Evolutionary conservation across 345 rosid genomes (phyloP).

Genomic region (Gossypium herbaceum): DNA sequence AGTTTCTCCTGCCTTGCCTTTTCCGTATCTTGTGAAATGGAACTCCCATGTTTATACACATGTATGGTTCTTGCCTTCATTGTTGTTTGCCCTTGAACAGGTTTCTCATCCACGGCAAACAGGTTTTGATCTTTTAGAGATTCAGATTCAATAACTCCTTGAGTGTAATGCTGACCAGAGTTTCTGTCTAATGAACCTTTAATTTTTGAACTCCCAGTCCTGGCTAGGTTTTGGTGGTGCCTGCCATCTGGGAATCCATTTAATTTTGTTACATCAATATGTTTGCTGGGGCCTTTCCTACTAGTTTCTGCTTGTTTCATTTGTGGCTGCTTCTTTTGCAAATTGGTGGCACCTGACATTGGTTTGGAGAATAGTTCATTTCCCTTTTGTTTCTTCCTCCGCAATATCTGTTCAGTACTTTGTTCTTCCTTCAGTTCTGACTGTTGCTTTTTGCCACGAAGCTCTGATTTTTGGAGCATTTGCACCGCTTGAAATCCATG

Average conservation of each 20-base stretch:
- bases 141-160: constrained; percentile 25
- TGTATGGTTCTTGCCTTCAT: constrained; percentile 29
- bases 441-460: constrained; percentile 23
- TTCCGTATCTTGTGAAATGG: constrained; percentile 32
- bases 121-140: constrained; percentile 15
- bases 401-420: constrained; percentile 28
- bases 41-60: constrained; percentile 26
- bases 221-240: constrained; percentile 19
- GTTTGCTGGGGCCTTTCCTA: constrained; percentile 32
- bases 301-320: constrained; percentile 29
- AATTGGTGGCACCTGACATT: constrained; percentile 20
- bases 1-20: constrained; percentile 31
- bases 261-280: constrained; percentile 20
- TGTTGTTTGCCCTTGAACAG: constrained; percentile 18
- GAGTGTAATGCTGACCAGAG: constrained; percentile 15
- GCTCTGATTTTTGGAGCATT: constrained; percentile 23
- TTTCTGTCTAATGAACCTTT: constrained; percentile 23
- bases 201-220: constrained; percentile 16
- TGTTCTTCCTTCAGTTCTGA: constrained; percentile 29
- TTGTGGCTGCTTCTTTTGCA: constrained; percentile 30
- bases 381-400: constrained; percentile 24
- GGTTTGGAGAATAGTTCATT: constrained; percentile 28
- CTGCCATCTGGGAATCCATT: constrained; percentile 19
- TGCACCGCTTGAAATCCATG: constrained; percentile 25
- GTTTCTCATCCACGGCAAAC: constrained; percentile 28